These are phyloP conservation scores for Plasmodium knowlesi DNA, from an alignment of 169 alveolate species.

Conservation along the genomic window DNA sequence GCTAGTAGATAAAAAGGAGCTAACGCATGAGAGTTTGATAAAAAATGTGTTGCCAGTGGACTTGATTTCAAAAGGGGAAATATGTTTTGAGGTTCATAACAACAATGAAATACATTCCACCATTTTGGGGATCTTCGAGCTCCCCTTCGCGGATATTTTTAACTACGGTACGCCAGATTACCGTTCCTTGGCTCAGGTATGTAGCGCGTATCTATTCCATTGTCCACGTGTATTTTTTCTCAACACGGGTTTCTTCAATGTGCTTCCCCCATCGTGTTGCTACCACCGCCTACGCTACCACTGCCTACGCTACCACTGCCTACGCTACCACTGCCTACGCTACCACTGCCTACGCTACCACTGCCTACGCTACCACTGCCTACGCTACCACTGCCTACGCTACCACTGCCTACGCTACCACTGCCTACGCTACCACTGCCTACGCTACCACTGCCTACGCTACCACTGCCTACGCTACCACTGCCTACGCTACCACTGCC, in stretches of 20 bases:
- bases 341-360: slow-evolving; percentile 25
- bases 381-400: slow-evolving; percentile 34
- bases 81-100: slow-evolving; percentile 89
- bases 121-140: slow-evolving; percentile 86
- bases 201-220: neutral
- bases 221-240: neutral
- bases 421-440: slow-evolving; percentile 24
- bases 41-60: slow-evolving; percentile 88
- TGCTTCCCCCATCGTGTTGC: neutral
- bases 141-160: slow-evolving; percentile 82
- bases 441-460: slow-evolving; percentile 34
- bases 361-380: slow-evolving; percentile 24
- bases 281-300: neutral
- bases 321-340: slow-evolving; percentile 34
- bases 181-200: slow-evolving; percentile 72
- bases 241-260: neutral
- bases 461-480: slow-evolving; percentile 25
- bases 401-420: slow-evolving; percentile 25
- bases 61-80: slow-evolving; percentile 88
- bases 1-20: slow-evolving; percentile 85
- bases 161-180: slow-evolving; percentile 80
- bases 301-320: slow-evolving; percentile 24
- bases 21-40: slow-evolving; percentile 82
- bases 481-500: slow-evolving; percentile 24
- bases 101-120: slow-evolving; percentile 85